These are phyloP conservation scores for Mortierella sp. DNA, from an alignment of 371 early-diverging fungal genomes.

Conservation along the genomic window DNA sequence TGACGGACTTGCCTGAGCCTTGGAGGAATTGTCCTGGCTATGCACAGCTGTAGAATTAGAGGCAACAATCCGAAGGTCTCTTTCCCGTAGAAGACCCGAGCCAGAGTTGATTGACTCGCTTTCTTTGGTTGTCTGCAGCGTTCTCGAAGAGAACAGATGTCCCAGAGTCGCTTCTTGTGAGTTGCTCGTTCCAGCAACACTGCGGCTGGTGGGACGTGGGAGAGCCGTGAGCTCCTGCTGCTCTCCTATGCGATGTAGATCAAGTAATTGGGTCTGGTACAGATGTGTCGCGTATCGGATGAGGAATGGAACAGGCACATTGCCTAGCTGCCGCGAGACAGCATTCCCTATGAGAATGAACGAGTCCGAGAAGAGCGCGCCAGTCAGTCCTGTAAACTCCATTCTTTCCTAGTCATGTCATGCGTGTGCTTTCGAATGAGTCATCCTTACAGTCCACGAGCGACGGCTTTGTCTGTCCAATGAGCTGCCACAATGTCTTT, in stretches of 20 bases:
- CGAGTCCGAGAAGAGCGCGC: not conserved
- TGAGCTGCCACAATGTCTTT: slow-evolving; percentile 66
- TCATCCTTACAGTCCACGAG: slow-evolving; percentile 62
- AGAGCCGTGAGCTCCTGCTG: slow-evolving; percentile 53
- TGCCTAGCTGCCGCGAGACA: slow-evolving; percentile 65
- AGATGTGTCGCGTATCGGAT: slow-evolving; percentile 69
- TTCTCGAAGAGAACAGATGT: too few species aligned
- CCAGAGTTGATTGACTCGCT: too few species aligned
- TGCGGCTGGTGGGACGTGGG: slow-evolving; percentile 4
- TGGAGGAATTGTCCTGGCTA: not conserved
- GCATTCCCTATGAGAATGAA: slow-evolving; percentile 59
- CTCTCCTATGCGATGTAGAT: slow-evolving; percentile 56
- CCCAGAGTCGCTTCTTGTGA: too few species aligned
- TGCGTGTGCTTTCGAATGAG: not conserved
- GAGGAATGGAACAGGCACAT: slow-evolving; percentile 65
- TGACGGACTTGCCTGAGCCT: slow-evolving; percentile 39
- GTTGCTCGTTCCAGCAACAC: slow-evolving; percentile 22
- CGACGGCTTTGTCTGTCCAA: slow-evolving; percentile 63
- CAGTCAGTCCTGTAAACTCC: not conserved
- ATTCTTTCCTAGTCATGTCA: not conserved
- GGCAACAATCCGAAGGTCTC: not conserved
- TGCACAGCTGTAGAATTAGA: not conserved
- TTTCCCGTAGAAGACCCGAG: not conserved
- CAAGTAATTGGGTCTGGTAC: slow-evolving; percentile 72
- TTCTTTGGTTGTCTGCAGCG: too few species aligned